A percentile compares a stretch with the other conserved stretches of the same genome.
Conservation (phyloP, 305 asterid species). For the Fraxinus nigra region DNA sequence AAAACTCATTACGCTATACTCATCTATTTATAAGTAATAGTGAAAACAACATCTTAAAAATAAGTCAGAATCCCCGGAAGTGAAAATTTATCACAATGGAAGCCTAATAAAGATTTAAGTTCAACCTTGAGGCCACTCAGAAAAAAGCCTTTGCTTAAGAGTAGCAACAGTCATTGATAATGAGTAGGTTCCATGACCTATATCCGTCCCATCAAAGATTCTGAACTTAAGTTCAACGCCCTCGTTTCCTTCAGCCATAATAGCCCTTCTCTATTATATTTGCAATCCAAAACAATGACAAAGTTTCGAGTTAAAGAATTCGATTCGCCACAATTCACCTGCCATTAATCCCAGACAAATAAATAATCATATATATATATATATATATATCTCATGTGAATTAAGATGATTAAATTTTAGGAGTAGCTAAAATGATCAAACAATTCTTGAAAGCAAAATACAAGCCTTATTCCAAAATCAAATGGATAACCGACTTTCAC, state of each 20-base stretch:
- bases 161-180: constrained; percentile 41
- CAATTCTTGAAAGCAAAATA: neutral
- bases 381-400: neutral
- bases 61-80: neutral
- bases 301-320: constrained; percentile 25
- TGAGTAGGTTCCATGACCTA: constrained; percentile 45
- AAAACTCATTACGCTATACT: neutral
- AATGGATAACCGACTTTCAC: neutral
- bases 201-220: constrained; percentile 64
- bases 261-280: constrained; percentile 29
- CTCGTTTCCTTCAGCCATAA: constrained; percentile 48
- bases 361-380: neutral
- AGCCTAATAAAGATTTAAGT: constrained; percentile 13
- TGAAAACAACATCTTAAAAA: neutral
- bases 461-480: neutral
- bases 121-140: constrained; percentile 58
- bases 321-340: constrained; percentile 34
- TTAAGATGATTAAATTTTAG: neutral
- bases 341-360: constrained; percentile 18
- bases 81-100: neutral
- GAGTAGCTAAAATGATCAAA: neutral
- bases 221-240: constrained; percentile 56
- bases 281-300: constrained; percentile 19
- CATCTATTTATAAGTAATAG: neutral
- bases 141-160: constrained; percentile 47